Evolutionary conservation across 2,329 filamentous ascomycete genomes (phyloP), one percentile per base, ranked within the genome.

Genomic region (Lachnellula arida): DNA sequence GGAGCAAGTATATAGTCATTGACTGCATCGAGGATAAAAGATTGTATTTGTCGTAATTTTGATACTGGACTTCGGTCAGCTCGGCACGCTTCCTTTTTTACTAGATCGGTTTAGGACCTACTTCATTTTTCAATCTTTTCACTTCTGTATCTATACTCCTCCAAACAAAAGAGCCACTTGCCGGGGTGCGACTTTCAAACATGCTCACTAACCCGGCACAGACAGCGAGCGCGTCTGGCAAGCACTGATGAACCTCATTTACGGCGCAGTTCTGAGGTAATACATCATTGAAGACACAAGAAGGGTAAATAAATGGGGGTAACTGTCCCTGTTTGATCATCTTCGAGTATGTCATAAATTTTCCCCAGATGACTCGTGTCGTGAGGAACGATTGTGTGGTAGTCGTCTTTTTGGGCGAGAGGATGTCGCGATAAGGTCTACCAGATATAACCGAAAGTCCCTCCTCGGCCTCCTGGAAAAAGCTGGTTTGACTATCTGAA

Each of bases 281-380:
- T 8, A 12, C 46, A 15, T 53, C 53, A 7, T 64, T 54, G 22
- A 63, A 46, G 2, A 62, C 61, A 23, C 68, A 70, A 2, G 53
- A 56, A 3, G 68, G 65, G 44, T 63, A 63, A n/a, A 70, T 67
- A 44, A 69, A 69, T 2, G 67, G 64, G 2, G 67, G 67, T 0
- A 70, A 57, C 4, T 57, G 57, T 9, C 60, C 61, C 22, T 59
- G 37, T 4, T 61, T 57, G 32, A 70, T 46, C 65, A 65, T 62
- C 15, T 19, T 47, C 0, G 66, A 66, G 43, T 63, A 70, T 39
- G 57, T 56, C 14, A 55, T 53, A 6, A 70, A 23, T 34, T 68
- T 66, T 5, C 67, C 62, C 14, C 60, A 35, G 1, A 70, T 54
- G 2, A 66, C 49, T 25, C 56, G 63, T 4, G 60, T 50, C 11